A percentile compares a stretch with the other conserved stretches of the same genome.
phyloP scores from a whole-genome alignment of 768 basidiomycete genomes.

The Mrakia hoshinonis region DNA sequence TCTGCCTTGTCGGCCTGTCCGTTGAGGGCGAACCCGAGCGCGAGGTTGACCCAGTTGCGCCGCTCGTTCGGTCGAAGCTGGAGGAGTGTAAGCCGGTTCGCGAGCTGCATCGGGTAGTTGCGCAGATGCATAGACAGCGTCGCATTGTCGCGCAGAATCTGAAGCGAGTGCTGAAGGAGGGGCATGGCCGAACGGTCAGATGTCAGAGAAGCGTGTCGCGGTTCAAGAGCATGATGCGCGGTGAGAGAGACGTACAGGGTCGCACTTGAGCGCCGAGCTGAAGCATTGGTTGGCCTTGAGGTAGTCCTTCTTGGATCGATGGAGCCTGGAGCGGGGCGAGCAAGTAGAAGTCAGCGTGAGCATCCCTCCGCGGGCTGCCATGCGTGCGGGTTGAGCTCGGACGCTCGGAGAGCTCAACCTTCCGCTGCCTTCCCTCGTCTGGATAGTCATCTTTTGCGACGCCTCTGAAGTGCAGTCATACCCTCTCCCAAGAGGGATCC shows the following conservation, averaged over 20 bases:
- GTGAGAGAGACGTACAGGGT: constrained; percentile 56
- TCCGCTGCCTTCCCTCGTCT: constrained; percentile 2
- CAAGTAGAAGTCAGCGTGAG: neutral
- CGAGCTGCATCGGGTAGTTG: constrained; percentile 64
- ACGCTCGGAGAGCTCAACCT: constrained; percentile 6
- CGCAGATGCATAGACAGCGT: constrained; percentile 81
- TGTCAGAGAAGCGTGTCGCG: neutral
- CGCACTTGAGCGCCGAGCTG: constrained; percentile 74
- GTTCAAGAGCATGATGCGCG: neutral
- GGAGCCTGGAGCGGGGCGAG: neutral
- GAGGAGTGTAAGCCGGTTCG: constrained; percentile 72
- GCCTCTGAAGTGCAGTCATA: no score
- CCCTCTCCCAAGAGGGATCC: neutral
- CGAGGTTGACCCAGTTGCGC: constrained; percentile 80
- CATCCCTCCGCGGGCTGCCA: no score
- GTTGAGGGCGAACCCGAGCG: constrained; percentile 78
- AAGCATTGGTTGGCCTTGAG: constrained; percentile 77
- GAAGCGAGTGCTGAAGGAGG: constrained; percentile 69
- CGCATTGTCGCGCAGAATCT: constrained; percentile 83
- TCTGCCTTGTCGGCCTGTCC: constrained; percentile 63
- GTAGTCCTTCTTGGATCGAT: constrained; percentile 26
- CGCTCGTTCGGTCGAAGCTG: constrained; percentile 70
- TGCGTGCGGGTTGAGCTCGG: neutral
- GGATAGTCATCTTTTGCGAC: neutral
- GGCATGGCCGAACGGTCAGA: neutral